phyloP scores from a whole-genome alignment of 2,329 filamentous ascomycete species.

The Thielaviopsis cerberus region DNA sequence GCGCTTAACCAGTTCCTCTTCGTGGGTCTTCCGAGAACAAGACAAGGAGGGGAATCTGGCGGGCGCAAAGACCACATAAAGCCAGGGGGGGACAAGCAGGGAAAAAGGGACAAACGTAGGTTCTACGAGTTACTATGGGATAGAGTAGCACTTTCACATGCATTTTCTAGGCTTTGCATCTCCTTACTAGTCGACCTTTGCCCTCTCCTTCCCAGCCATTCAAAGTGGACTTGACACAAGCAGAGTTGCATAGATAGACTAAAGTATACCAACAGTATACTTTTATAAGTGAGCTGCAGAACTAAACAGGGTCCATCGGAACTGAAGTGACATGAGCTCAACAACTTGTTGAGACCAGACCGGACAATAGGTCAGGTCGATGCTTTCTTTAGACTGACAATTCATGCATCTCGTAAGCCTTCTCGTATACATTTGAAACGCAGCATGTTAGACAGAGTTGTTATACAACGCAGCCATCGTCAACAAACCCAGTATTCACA shows the following conservation, averaged over 20 bases:
- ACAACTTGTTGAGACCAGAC: not conserved
- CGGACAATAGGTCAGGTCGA: not conserved
- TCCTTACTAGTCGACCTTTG: not conserved
- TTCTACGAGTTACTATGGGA: not conserved
- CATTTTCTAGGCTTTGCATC: not conserved
- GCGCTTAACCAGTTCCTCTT: too few species aligned
- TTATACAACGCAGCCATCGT: not conserved
- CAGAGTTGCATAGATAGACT: not conserved
- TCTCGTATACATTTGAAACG: not conserved
- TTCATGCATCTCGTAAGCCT: not conserved
- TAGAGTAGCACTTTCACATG: slow-evolving; percentile 7
- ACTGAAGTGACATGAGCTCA: not conserved
- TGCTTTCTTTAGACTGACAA: not conserved
- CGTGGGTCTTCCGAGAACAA: not conserved
- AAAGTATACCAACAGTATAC: not conserved
- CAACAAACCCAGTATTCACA: not conserved
- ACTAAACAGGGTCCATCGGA: not conserved
- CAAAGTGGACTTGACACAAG: not conserved
- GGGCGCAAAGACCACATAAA: not conserved
- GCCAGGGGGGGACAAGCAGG: not conserved
- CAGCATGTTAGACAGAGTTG: not conserved
- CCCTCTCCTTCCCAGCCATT: not conserved
- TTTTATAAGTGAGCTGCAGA: not conserved
- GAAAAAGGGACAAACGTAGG: not conserved
- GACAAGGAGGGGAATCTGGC: not conserved